Evolutionary conservation across 2,329 filamentous ascomycete species (phyloP).

Genomic region (Phyllosticta citrichinensis): DNA sequence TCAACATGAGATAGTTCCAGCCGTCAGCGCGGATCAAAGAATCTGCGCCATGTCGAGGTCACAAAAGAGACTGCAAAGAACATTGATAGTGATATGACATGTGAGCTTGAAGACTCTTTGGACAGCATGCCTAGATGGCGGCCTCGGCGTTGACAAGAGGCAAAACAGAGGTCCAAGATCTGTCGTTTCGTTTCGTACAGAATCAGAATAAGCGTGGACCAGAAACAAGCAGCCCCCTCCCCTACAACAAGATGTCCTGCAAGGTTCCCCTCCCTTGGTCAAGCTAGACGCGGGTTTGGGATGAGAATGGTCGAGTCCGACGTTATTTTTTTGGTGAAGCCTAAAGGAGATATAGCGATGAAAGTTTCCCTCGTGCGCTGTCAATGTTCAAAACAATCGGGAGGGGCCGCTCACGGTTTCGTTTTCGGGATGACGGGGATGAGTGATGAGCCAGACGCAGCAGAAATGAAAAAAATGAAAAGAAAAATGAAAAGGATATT

Average conservation of each 20-base stretch:
- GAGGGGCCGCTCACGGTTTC: slow-evolving; percentile 5
- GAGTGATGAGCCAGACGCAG: not conserved
- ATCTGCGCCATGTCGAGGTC: no score
- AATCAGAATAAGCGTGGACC: not conserved
- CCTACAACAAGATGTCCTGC: not conserved
- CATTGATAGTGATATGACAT: not conserved
- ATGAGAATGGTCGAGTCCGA: not conserved
- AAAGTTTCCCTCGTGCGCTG: slow-evolving; percentile 3
- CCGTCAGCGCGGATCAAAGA: not conserved
- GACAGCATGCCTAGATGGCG: not conserved
- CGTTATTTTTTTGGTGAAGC: slow-evolving; percentile 8
- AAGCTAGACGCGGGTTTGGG: not conserved
- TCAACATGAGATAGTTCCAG: not conserved
- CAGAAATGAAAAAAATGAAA: slow-evolving; percentile 1
- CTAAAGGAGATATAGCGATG: slow-evolving; percentile 6
- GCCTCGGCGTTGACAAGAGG: not conserved
- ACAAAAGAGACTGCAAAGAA: not conserved
- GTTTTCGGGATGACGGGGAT: slow-evolving; percentile 1
- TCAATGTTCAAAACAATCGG: slow-evolving; percentile 2
- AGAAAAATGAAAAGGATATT: slow-evolving; percentile 8
- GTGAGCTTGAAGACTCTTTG: not conserved
- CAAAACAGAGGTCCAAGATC: not conserved
- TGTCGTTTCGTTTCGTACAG: not conserved
- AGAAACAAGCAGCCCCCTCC: not conserved
- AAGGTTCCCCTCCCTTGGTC: not conserved